A percentile compares a stretch with the other conserved stretches of the same genome.
These are phyloP conservation scores for Calonectria fujianensis DNA, from an alignment of 2,329 filamentous ascomycete species.

Conservation along the genomic window DNA sequence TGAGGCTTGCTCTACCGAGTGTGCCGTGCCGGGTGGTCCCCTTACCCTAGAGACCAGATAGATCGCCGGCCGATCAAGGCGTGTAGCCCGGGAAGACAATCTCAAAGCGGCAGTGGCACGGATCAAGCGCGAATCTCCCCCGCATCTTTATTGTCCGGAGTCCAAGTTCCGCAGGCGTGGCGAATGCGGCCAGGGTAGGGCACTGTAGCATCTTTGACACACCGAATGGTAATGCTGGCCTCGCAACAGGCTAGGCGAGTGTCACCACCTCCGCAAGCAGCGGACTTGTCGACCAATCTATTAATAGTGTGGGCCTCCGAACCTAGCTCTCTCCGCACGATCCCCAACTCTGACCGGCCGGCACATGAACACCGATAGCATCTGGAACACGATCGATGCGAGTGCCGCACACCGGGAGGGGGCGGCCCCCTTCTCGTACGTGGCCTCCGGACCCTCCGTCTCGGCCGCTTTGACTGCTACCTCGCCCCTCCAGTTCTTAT, in stretches of 20 bases:
- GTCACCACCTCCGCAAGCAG: slow-evolving; percentile 20
- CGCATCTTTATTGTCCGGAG: slow-evolving; percentile 15
- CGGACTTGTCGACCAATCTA: slow-evolving; percentile 8
- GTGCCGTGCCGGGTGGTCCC: not conserved
- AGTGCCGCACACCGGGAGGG: not conserved
- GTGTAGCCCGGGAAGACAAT: not conserved
- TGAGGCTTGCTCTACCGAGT: not conserved
- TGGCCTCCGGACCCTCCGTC: slow-evolving; percentile 19
- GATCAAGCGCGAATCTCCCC: slow-evolving; percentile 7
- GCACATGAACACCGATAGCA: slow-evolving; percentile 23
- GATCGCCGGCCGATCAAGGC: slow-evolving; percentile 4
- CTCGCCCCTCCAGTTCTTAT: slow-evolving; percentile 28
- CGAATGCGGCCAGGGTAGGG: not conserved
- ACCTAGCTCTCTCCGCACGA: slow-evolving; percentile 20
- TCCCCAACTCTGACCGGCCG: slow-evolving; percentile 17
- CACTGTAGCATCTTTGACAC: not conserved
- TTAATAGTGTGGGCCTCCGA: slow-evolving; percentile 12
- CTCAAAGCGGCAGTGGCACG: not conserved
- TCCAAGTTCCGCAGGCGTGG: slow-evolving; percentile 1
- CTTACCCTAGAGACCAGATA: slow-evolving; percentile 13
- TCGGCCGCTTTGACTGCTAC: slow-evolving; percentile 15
- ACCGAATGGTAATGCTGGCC: not conserved
- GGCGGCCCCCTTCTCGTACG: not conserved
- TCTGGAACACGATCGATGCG: slow-evolving; percentile 18
- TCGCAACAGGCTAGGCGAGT: slow-evolving; percentile 13